phyloP scores from a whole-genome alignment of 2,329 filamentous ascomycete species.

The Fusarium sarcochroum region DNA sequence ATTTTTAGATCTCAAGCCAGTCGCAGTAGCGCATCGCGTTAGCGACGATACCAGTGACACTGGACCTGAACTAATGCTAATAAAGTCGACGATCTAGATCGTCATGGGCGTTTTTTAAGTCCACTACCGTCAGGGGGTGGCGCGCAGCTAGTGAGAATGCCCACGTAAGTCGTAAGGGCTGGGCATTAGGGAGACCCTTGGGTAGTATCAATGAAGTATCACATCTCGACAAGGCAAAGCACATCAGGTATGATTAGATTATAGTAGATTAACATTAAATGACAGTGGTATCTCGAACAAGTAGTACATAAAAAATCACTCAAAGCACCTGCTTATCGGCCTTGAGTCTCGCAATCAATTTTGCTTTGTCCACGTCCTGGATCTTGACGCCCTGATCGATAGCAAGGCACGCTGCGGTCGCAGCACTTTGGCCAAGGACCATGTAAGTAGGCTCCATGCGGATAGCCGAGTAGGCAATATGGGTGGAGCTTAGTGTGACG shows the following conservation, averaged over 20 bases:
- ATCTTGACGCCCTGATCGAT: constrained; percentile 36
- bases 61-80: background rate
- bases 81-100: background rate
- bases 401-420: constrained; percentile 34
- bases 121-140: background rate
- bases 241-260: background rate
- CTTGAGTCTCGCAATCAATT: constrained; percentile 26
- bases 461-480: constrained; percentile 34
- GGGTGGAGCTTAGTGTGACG: constrained; percentile 34
- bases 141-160: background rate
- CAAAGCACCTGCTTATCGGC: constrained; percentile 35
- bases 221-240: background rate
- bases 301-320: constrained; percentile 1
- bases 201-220: background rate
- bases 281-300: constrained; percentile 22
- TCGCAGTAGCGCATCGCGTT: background rate
- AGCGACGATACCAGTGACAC: background rate
- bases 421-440: constrained; percentile 38
- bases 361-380: constrained; percentile 28
- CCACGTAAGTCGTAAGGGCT: background rate
- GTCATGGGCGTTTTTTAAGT: constrained; percentile 5
- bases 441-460: constrained; percentile 42
- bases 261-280: background rate
- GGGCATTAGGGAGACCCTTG: background rate
- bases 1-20: background rate